Conservation (phyloP, 2,329 filamentous ascomycete species). For the Cryphonectria japonica region DNA sequence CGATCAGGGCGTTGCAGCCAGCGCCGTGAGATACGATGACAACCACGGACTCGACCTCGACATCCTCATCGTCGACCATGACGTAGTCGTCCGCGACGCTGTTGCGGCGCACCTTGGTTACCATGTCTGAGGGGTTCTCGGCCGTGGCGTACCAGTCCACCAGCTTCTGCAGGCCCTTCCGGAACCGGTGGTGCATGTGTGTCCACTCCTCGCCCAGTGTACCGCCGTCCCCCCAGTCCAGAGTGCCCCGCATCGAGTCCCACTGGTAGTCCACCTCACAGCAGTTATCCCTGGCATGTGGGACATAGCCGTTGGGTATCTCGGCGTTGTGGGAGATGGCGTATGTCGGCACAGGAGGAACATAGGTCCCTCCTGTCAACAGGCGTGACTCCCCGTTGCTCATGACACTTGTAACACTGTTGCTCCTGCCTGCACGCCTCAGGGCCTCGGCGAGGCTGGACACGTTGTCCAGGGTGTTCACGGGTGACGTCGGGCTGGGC, state of each 20-base stretch:
- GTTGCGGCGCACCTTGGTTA: conserved; percentile 47
- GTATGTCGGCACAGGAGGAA: conserved; percentile 78
- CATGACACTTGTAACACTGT: conserved; percentile 29
- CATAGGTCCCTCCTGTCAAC: conserved; percentile 56
- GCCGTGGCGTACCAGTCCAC: conserved; percentile 78
- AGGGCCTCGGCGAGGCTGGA: conserved; percentile 42
- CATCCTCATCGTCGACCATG: conserved; percentile 50
- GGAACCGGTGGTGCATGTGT: conserved; percentile 89
- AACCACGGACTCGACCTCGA: conserved; percentile 75
- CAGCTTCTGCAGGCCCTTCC: conserved; percentile 76
- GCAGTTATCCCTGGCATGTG: conserved; percentile 87
- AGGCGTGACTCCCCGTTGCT: conserved; percentile 32
- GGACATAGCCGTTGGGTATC: conserved; percentile 86
- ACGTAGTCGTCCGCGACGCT: conserved; percentile 41
- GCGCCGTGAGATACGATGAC: conserved; percentile 93
- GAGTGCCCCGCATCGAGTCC: conserved; percentile 83
- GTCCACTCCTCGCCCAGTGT: conserved; percentile 94
- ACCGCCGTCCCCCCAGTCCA: conserved; percentile 87
- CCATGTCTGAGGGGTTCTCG: conserved; percentile 55
- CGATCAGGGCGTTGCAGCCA: conserved; percentile 93
- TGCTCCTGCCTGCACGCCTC: conserved; percentile 34
- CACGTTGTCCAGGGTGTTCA: conserved; percentile 35
- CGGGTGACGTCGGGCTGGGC: conserved; percentile 29
- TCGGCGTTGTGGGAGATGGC: conserved; percentile 78
- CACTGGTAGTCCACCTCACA: conserved; percentile 90